Conservation (phyloP, 2,329 filamentous ascomycete genomes). For the Trichophyton simii region DNA sequence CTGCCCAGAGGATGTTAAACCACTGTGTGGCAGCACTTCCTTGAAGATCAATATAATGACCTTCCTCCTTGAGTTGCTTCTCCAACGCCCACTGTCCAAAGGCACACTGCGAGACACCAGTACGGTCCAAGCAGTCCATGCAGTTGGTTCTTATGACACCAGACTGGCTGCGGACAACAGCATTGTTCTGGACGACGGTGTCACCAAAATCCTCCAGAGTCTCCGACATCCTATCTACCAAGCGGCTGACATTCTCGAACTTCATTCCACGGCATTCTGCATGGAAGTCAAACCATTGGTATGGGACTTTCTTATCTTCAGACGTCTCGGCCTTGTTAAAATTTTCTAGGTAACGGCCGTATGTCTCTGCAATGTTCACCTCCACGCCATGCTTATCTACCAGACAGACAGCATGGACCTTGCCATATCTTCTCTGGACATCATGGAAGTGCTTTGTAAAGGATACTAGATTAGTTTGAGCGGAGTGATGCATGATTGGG, state of each 20-base stretch:
- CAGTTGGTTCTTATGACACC: slow-evolving; percentile 90
- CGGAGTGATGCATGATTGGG: slow-evolving; percentile 68
- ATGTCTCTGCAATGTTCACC: slow-evolving; percentile 63
- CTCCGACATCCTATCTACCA: slow-evolving; percentile 57
- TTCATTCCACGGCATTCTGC: slow-evolving; percentile 88
- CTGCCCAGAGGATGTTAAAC: slow-evolving; percentile 96
- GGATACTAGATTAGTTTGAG: slow-evolving; percentile 63
- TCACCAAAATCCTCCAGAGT: slow-evolving; percentile 61
- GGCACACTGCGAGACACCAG: slow-evolving; percentile 89
- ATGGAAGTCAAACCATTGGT: slow-evolving; percentile 98
- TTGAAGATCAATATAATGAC: slow-evolving; percentile 62
- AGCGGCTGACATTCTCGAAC: slow-evolving; percentile 80
- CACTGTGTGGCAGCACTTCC: slow-evolving; percentile 68
- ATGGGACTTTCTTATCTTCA: slow-evolving; percentile 45
- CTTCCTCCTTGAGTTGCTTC: slow-evolving; percentile 60
- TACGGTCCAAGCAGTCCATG: slow-evolving; percentile 95
- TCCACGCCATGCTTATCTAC: slow-evolving; percentile 84
- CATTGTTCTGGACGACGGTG: slow-evolving; percentile 45
- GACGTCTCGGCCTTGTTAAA: slow-evolving; percentile 52
- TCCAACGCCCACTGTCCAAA: slow-evolving; percentile 76
- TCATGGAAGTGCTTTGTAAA: slow-evolving; percentile 68
- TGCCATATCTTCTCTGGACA: slow-evolving; percentile 57
- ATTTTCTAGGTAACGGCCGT: slow-evolving; percentile 52
- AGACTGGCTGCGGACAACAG: slow-evolving; percentile 42
- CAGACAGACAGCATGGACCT: slow-evolving; percentile 66